Percentiles rank a stretch among this genome's conserved stretches.
Evolutionary conservation across 805 yeast species (phyloP).

Genomic region (Tetrapisispora fleetii): DNA sequence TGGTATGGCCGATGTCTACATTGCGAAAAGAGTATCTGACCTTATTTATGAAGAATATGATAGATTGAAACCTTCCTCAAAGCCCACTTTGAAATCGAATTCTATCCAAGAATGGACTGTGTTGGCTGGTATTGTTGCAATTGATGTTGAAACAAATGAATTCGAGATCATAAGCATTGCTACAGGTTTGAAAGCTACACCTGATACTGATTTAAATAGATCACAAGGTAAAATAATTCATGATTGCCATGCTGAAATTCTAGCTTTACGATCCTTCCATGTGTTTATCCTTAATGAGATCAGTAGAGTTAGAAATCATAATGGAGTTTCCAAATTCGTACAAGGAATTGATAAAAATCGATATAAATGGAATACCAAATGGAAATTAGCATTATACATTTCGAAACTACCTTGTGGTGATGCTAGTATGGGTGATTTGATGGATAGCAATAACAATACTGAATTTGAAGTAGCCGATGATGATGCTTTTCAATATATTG

Average conservation of each 20-base stretch:
- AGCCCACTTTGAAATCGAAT: conserved; percentile 53
- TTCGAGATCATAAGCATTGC: conserved; percentile 41
- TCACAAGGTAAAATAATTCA: conserved; percentile 59
- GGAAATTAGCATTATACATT: conserved; percentile 48
- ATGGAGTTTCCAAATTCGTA: conserved; percentile 6
- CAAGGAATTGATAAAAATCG: background rate
- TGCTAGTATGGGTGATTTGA: conserved; percentile 48
- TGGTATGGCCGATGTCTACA: background rate
- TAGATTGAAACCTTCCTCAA: conserved; percentile 34
- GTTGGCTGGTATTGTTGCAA: conserved; percentile 58
- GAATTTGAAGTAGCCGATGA: conserved; percentile 14
- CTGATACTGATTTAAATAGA: conserved; percentile 38
- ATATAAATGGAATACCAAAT: conserved; percentile 29
- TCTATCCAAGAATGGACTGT: conserved; percentile 77
- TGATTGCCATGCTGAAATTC: conserved; percentile 84
- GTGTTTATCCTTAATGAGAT: conserved; percentile 44
- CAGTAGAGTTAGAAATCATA: conserved; percentile 5
- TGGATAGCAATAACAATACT: conserved; percentile 4
- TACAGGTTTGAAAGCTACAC: conserved; percentile 77
- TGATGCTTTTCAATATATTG: conserved; percentile 21
- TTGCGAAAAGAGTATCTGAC: conserved; percentile 15
- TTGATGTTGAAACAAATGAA: conserved; percentile 12
- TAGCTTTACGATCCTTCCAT: conserved; percentile 65
- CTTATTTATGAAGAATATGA: conserved; percentile 23
- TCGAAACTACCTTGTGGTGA: conserved; percentile 91